These are phyloP conservation scores for Parastagonospora avenae DNA, from an alignment of 2,329 filamentous ascomycete genomes.

Conservation along the genomic window DNA sequence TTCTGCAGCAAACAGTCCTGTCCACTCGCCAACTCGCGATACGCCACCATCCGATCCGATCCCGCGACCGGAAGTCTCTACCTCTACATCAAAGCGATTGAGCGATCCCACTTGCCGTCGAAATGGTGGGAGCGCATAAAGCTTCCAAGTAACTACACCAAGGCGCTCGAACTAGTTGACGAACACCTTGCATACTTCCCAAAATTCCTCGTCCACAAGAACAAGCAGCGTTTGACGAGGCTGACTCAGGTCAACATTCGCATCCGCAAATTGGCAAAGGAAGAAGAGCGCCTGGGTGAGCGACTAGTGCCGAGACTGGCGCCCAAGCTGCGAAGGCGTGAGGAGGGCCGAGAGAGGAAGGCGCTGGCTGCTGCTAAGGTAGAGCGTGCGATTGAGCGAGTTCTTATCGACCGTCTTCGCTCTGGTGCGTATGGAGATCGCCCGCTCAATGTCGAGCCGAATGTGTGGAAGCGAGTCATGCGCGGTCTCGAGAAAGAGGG, in stretches of 20 bases:
- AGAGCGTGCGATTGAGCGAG: slow-evolving; percentile 92
- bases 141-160: slow-evolving; percentile 86
- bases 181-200: slow-evolving; percentile 77
- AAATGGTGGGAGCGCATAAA: slow-evolving; percentile 96
- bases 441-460: slow-evolving; percentile 92
- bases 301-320: slow-evolving; percentile 85
- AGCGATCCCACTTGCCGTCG: slow-evolving; percentile 73
- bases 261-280: slow-evolving; percentile 77
- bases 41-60: slow-evolving; percentile 87
- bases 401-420: slow-evolving; percentile 87
- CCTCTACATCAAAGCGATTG: slow-evolving; percentile 90
- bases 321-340: slow-evolving; percentile 74
- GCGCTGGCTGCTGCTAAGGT: slow-evolving; percentile 76
- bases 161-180: slow-evolving; percentile 80
- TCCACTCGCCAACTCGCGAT: slow-evolving; percentile 87
- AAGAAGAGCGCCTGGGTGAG: slow-evolving; percentile 89
- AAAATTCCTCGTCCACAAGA: slow-evolving; percentile 91
- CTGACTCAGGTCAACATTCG: slow-evolving; percentile 88
- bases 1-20: slow-evolving; percentile 66
- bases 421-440: slow-evolving; percentile 94
- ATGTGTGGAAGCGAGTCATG: slow-evolving; percentile 97
- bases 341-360: slow-evolving; percentile 56
- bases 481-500: slow-evolving; percentile 86
- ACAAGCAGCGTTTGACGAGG: slow-evolving; percentile 92
- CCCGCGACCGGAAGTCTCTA: slow-evolving; percentile 82